These are phyloP conservation scores for Mixia osmundae DNA, from an alignment of 1,284 basidiomycete species.

Conservation along the genomic window DNA sequence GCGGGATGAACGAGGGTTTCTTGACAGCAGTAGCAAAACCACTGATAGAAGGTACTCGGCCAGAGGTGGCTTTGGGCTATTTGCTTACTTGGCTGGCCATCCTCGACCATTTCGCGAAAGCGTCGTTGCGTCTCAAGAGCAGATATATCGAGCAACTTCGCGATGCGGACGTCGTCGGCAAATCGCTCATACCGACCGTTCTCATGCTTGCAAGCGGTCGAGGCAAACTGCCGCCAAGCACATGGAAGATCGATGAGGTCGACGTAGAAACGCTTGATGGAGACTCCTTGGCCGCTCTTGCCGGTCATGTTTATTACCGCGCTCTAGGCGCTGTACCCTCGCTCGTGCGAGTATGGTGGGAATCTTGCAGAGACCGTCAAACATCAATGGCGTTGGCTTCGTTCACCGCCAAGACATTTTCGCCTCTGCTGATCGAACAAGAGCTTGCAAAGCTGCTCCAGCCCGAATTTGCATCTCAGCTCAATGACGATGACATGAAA, in stretches of 20 bases:
- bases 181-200: no score
- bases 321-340: slow-evolving; percentile 57
- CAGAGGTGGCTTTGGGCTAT: no score
- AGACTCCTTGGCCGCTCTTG: no score
- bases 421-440: slow-evolving; percentile 61
- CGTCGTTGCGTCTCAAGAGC: no score
- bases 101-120: slow-evolving; percentile 75
- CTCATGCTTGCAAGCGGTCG: no score
- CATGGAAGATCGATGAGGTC: no score
- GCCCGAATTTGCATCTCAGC: slow-evolving; percentile 20
- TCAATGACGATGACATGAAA: slow-evolving; percentile 49
- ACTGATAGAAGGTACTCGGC: background rate
- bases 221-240: no score
- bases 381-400: slow-evolving; percentile 46
- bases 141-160: no score
- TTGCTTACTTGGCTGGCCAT: slow-evolving; percentile 74
- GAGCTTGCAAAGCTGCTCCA: slow-evolving; percentile 46
- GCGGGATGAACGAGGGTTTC: no score
- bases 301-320: slow-evolving; percentile 72
- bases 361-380: slow-evolving; percentile 69
- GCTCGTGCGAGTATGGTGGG: slow-evolving; percentile 61
- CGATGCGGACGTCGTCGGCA: no score
- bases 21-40: no score
- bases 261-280: no score
- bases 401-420: slow-evolving; percentile 71